These are phyloP conservation scores for Botrytis cinerea DNA, from an alignment of 2,329 filamentous ascomycete species.

Conservation along the genomic window DNA sequence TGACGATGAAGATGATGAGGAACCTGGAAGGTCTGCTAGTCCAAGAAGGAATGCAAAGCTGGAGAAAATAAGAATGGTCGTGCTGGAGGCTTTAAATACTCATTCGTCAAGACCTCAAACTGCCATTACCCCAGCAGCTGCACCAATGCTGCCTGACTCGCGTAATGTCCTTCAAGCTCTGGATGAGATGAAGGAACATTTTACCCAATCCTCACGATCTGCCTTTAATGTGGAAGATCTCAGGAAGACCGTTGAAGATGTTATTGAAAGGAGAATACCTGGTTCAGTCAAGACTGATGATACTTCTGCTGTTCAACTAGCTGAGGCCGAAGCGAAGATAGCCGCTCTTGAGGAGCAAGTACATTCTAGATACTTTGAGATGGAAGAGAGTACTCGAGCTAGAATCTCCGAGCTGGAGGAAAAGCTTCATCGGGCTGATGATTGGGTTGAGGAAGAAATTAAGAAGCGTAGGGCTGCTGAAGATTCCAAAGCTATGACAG, in stretches of 20 bases:
- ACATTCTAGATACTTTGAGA: conserved; percentile 52
- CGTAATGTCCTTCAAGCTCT: conserved; percentile 66
- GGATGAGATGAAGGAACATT: conserved; percentile 60
- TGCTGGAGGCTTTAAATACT: conserved; percentile 70
- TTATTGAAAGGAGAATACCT: conserved; percentile 59
- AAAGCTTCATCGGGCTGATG: conserved; percentile 64
- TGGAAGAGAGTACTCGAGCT: conserved; percentile 28
- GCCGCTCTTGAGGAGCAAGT: conserved; percentile 61
- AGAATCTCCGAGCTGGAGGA: conserved; percentile 66
- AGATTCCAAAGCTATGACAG: conserved; percentile 57
- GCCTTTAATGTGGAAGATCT: conserved; percentile 56
- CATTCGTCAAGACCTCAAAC: conserved; percentile 51
- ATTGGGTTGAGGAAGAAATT: conserved; percentile 63
- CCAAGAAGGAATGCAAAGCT: conserved; percentile 75
- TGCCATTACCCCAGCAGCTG: conserved; percentile 31
- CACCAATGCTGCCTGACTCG: conserved; percentile 40
- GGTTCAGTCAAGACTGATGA: conserved; percentile 51
- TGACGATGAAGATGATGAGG: conserved; percentile 78
- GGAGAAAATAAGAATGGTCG: conserved; percentile 75
- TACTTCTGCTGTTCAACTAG: conserved; percentile 25
- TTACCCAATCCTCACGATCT: conserved; percentile 48
- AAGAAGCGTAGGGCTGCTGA: conserved; percentile 64
- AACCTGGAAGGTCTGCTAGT: conserved; percentile 70
- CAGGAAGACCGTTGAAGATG: conserved; percentile 63
- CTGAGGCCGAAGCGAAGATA: conserved; percentile 42